Evolutionary conservation across 225 moss, liverwort and hornwort genomes (phyloP).

Genomic region (Sphagnum contortum): DNA sequence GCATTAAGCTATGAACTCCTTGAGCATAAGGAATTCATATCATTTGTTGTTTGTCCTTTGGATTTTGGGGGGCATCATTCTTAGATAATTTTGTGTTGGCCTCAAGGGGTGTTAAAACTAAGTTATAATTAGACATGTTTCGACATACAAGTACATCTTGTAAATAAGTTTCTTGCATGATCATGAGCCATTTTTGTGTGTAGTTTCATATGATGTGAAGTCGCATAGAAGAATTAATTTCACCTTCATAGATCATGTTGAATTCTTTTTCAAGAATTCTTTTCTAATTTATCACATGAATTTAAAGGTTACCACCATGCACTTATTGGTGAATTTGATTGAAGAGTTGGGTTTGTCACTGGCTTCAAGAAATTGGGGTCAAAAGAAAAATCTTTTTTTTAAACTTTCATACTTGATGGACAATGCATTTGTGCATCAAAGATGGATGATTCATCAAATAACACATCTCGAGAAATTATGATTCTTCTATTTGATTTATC

Average conservation of each 20-base stretch:
- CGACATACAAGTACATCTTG: background rate
- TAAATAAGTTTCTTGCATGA: background rate
- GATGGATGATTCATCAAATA: background rate
- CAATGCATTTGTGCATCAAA: background rate
- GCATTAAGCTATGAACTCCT: background rate
- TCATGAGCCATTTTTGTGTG: background rate
- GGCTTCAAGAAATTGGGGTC: background rate
- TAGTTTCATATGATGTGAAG: background rate
- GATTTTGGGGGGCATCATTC: background rate
- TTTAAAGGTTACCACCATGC: no score
- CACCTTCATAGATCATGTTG: background rate
- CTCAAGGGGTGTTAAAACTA: background rate
- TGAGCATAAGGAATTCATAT: background rate
- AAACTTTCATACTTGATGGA: no score
- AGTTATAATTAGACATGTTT: background rate
- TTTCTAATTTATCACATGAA: no score
- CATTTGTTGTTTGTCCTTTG: background rate
- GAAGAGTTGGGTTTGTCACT: background rate
- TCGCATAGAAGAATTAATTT: background rate
- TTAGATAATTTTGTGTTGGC: background rate
- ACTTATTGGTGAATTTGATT: background rate
- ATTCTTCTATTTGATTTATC: background rate
- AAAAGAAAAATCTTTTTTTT: background rate
- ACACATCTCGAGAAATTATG: background rate
- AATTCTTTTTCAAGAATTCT: background rate